Evolutionary conservation across 2,329 filamentous ascomycete species (phyloP), one percentile per base, ranked within the genome.

Genomic region (Ascochyta clinopodiicola): DNA sequence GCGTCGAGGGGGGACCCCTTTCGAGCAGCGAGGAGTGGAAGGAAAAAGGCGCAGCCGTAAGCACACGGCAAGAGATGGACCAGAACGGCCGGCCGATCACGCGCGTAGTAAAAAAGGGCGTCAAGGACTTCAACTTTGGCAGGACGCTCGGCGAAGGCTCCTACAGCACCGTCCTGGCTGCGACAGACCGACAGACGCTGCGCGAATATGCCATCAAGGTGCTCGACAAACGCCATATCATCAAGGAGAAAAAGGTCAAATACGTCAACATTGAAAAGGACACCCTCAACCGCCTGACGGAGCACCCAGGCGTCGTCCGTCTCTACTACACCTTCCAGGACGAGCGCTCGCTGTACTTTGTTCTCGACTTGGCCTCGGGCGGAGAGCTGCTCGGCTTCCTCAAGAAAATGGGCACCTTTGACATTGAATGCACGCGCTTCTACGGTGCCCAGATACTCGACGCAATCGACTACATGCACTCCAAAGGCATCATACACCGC

Each of bases 251-350:
- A 78, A 99, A 99, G 83, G 96, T 99, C 71, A 99, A 99, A 82
- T 99, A 99, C 72, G 95, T 99, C 77, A 99, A 98, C 77, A 99
- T 99, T 68, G 95, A 99, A 77, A 97, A 97, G 79, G 94, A 99
- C 77, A 98, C 95, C 0, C 82, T 99, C 51, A 99, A 99, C 73
- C 88, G 95, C 60, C 81, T 99, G 54, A 98, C 94, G 3, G 94
- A 99, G 61, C 95, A 99, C 71, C 95, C 95, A 6, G 95, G 95
- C 19, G 94, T 99, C 56, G 93, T 99, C 53, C 90, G 95, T 60
- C 83, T 99, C 38, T 99, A 98, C 77, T 99, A 99, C 77, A 99
- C 95, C 1, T 99, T 99, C 71, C 95, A 99, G 75, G 95, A 99
- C 76, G 94, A 98, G 74, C 86, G 90, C 21, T 98, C 93, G 3